A percentile compares a stretch with the other conserved stretches of the same genome.
These are phyloP conservation scores for Pulveroboletus ravenelii DNA, from an alignment of 768 basidiomycete genomes.

Conservation along the genomic window DNA sequence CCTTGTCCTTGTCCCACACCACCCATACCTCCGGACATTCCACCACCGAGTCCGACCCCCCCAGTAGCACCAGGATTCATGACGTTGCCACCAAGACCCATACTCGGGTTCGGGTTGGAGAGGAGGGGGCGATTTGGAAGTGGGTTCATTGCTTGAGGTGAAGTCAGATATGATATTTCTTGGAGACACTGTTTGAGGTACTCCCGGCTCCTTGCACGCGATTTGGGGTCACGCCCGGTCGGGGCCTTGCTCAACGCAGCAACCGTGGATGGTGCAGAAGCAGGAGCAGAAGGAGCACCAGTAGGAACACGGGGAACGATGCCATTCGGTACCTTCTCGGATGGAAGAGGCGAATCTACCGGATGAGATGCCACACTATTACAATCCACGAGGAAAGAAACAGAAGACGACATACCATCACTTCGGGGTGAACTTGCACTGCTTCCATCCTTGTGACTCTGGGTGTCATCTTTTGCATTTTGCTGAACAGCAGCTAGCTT, in stretches of 20 bases:
- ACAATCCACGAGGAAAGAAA: neutral
- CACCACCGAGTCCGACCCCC: conserved; percentile 9
- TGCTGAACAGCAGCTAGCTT: conserved; percentile 62
- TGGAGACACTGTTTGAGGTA: conserved; percentile 99
- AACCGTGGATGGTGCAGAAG: conserved; percentile 32
- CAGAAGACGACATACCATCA: conserved; percentile 50
- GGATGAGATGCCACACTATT: conserved; percentile 8
- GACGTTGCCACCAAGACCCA: conserved; percentile 16
- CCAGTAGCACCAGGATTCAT: conserved; percentile 16
- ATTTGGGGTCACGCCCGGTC: conserved; percentile 90
- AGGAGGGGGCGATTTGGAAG: conserved; percentile 79
- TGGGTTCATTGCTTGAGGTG: conserved; percentile 95
- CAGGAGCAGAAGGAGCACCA: conserved; percentile 33
- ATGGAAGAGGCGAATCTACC: conserved; percentile 67
- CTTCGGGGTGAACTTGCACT: conserved; percentile 80
- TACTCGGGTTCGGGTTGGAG: conserved; percentile 41
- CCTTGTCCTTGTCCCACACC: conserved; percentile 15
- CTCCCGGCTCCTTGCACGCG: conserved; percentile 88
- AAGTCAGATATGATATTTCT: conserved; percentile 96
- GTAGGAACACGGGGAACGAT: conserved; percentile 50
- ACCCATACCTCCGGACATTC: conserved; percentile 11
- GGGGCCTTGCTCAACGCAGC: conserved; percentile 64
- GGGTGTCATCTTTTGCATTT: conserved; percentile 65
- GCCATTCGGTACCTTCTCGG: conserved; percentile 69
- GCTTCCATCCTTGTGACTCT: conserved; percentile 75